These are phyloP conservation scores for Microthyrium microscopicum DNA, from an alignment of 2,329 filamentous ascomycete species.

Conservation along the genomic window DNA sequence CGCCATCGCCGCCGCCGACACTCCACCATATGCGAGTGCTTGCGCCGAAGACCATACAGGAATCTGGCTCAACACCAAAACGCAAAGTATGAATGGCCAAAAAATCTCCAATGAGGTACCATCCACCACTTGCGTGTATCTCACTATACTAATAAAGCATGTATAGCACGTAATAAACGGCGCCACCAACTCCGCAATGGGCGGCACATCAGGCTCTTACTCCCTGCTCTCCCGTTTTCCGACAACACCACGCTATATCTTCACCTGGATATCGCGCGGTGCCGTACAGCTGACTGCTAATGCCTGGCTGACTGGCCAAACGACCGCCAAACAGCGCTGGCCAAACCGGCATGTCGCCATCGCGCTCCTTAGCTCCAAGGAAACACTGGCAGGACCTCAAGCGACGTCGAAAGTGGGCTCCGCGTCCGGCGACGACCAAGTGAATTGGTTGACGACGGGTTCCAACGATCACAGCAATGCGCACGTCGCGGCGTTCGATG, in stretches of 20 bases:
- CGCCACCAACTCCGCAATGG: slow-evolving; percentile 40
- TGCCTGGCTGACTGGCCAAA: slow-evolving; percentile 41
- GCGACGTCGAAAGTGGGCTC: slow-evolving; percentile 38
- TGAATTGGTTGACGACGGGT: slow-evolving; percentile 41
- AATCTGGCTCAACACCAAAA: slow-evolving; percentile 47
- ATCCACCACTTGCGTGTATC: too few species aligned
- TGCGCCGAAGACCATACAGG: slow-evolving; percentile 47
- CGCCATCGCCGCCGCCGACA: slow-evolving; percentile 42
- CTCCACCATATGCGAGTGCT: slow-evolving; percentile 39
- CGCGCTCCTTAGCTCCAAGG: slow-evolving; percentile 39
- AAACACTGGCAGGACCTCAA: slow-evolving; percentile 35
- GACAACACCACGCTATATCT: slow-evolving; percentile 37
- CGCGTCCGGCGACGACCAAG: slow-evolving; percentile 37
- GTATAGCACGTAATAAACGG: slow-evolving; percentile 46
- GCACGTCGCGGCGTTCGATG: slow-evolving; percentile 39
- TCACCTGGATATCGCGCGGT: slow-evolving; percentile 46
- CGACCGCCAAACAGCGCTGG: slow-evolving; percentile 34
- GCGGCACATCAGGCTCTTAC: slow-evolving; percentile 47
- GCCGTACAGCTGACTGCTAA: slow-evolving; percentile 37
- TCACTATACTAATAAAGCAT: too few species aligned
- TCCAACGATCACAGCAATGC: slow-evolving; percentile 40
- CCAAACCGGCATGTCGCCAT: slow-evolving; percentile 44
- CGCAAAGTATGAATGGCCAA: slow-evolving; percentile 39
- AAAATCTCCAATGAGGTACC: slow-evolving; percentile 49
- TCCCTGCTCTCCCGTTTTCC: slow-evolving; percentile 38